Base-by-base conservation (phyloP, 208 protist genomes). In the Trypanosoma cruzi region DNA sequence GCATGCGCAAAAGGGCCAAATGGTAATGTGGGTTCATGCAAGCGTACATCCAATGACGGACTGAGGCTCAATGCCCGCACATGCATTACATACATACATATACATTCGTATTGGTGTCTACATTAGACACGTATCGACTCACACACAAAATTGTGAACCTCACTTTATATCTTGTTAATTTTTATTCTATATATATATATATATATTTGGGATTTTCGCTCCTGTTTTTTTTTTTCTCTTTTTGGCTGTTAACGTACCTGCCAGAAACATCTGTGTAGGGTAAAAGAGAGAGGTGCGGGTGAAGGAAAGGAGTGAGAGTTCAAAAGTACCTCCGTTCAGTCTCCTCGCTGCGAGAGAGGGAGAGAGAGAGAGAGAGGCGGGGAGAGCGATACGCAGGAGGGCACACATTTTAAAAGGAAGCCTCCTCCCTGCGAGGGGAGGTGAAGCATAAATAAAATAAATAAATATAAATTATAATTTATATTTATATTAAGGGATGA, bases 181-280 rank as follows among this genome's bases (percentile, higher is more conserved):
- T n/a, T n/a, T n/a, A n/a, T n/a, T 60, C 6, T 60, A 20, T 49
- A 58, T 58, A 31, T 58, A 32, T 58, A 32, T 32, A 29, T 67
- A 50, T 36, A 71, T 65, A 36, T 48, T 42, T 68, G n/a, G 4
- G 13, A 42, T 28, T 71, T 67, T n/a, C 24, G 18, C 20, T 58
- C 7, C 1, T 24, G 18, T 54, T 34, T 61, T 61, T 46, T 68
- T 72, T 53, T 49, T 73, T 14, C 29, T 50, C 64, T 66, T 50
- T 44, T 76, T 42, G 32, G 7, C 53, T 40, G 44, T 40, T 10
- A 40, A 40, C 36, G 36, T 10, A 10, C 36, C 6, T 40, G 36
- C 36, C 36, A 40, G n/a, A 40, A 40, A 10, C 10, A 40, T 40
- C 10, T 40, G 36, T 10, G 36, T 22, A n/a, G 22, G 26, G 37